Percentiles rank a stretch among this genome's conserved stretches.
phyloP scores from a whole-genome alignment of 257 asterid genomes.

The Solanum lignicaule region DNA sequence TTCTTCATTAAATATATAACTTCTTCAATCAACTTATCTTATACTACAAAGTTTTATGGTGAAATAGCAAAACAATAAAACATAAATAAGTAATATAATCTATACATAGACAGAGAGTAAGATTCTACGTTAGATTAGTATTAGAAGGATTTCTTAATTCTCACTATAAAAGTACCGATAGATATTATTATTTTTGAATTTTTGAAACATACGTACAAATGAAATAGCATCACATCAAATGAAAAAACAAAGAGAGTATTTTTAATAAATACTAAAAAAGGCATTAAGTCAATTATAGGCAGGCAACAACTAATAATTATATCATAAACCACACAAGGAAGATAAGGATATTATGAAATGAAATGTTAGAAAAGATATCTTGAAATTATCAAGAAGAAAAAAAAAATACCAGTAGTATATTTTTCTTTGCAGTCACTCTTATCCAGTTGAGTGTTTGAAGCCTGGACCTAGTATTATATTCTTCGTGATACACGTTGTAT shows the following conservation, averaged over 20 bases:
- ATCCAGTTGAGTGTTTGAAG: background rate
- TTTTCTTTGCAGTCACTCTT: background rate
- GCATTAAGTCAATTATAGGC: background rate
- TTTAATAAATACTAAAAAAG: background rate
- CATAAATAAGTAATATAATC: no score
- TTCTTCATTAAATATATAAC: background rate
- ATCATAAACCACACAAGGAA: background rate
- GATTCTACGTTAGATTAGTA: background rate
- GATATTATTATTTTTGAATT: no score
- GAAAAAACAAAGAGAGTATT: background rate
- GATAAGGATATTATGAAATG: background rate
- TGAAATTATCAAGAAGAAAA: background rate
- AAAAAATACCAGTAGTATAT: background rate
- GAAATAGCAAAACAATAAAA: background rate
- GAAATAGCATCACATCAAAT: background rate
- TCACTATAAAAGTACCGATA: background rate
- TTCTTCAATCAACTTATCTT: background rate
- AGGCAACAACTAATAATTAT: background rate
- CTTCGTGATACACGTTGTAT: background rate
- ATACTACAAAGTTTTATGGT: background rate
- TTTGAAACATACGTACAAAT: background rate
- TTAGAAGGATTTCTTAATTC: background rate
- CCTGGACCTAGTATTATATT: background rate
- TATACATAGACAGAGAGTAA: no score
- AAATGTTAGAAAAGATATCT: background rate